Percentiles rank a stretch among this genome's conserved stretches.
phyloP scores from a whole-genome alignment of 1,284 basidiomycete species.

The Coriolopsis trogii region DNA sequence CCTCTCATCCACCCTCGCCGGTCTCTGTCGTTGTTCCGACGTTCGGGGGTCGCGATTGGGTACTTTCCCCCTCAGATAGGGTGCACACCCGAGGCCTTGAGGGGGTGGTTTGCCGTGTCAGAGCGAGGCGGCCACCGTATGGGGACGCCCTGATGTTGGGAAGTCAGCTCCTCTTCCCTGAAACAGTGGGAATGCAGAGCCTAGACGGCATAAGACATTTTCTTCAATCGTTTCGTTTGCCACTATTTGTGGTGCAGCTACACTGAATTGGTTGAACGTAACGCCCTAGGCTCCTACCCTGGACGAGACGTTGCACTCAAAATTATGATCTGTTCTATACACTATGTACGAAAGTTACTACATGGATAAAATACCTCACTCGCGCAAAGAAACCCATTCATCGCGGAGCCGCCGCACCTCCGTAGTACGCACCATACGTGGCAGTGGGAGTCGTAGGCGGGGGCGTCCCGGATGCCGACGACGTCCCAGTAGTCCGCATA shows the following conservation, averaged over 20 bases:
- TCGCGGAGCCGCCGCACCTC: conserved; percentile 27
- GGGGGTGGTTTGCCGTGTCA: conserved; percentile 54
- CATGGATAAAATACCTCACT: too few species aligned
- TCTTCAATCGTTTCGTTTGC: neutral
- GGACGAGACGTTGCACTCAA: neutral
- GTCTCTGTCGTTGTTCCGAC: conserved; percentile 34
- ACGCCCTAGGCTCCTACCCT: neutral
- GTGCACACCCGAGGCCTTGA: conserved; percentile 41
- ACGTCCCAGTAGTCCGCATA: conserved; percentile 30
- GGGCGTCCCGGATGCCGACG: conserved; percentile 29
- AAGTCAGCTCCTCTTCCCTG: conserved; percentile 35
- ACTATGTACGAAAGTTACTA: neutral
- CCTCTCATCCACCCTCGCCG: conserved; percentile 37
- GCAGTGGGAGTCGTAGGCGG: conserved; percentile 22
- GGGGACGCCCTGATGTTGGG: conserved; percentile 32
- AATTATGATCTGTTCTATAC: neutral
- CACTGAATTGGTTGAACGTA: too few species aligned
- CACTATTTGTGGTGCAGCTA: too few species aligned
- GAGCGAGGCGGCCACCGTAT: conserved; percentile 26
- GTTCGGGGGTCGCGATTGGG: conserved; percentile 34
- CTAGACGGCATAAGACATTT: conserved; percentile 34
- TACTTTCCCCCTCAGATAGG: conserved; percentile 49
- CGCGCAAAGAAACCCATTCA: conserved; percentile 5
- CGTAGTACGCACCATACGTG: conserved; percentile 29
- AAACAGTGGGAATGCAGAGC: conserved; percentile 28